These are phyloP conservation scores for Macrolepiota dolichaula DNA, from an alignment of 768 basidiomycete genomes.

Conservation along the genomic window DNA sequence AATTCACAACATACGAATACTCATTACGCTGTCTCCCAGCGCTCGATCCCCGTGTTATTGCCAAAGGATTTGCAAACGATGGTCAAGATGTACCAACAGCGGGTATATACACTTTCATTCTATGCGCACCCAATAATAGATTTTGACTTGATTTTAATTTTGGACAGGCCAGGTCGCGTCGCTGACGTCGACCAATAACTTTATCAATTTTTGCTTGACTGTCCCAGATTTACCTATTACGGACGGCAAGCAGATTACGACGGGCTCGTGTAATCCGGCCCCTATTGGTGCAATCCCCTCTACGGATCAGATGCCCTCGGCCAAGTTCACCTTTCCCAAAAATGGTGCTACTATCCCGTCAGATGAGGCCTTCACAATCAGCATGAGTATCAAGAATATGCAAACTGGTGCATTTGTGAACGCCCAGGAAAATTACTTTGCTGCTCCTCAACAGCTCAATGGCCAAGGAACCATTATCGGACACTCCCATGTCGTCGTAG, in stretches of 20 bases:
- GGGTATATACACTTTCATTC: conserved; percentile 20
- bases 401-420: conserved; percentile 57
- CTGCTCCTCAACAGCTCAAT: conserved; percentile 56
- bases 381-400: conserved; percentile 42
- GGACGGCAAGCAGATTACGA: conserved; percentile 42
- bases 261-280: conserved; percentile 51
- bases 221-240: conserved; percentile 44
- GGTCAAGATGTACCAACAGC: conserved; percentile 40
- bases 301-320: conserved; percentile 38
- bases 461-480: conserved; percentile 48
- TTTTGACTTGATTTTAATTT: background rate
- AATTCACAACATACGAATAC: background rate
- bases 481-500: conserved; percentile 58
- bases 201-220: conserved; percentile 52
- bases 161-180: conserved; percentile 44
- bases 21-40: conserved; percentile 27
- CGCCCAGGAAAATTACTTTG: conserved; percentile 49
- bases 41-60: conserved; percentile 50
- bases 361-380: conserved; percentile 43
- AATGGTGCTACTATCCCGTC: conserved; percentile 37
- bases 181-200: conserved; percentile 58
- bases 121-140: background rate
- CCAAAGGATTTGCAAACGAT: conserved; percentile 44
- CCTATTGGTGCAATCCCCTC: conserved; percentile 47
- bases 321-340: conserved; percentile 39